Conservation (phyloP, 1,284 basidiomycete genomes). For the Tylopilus orsonianus region DNA sequence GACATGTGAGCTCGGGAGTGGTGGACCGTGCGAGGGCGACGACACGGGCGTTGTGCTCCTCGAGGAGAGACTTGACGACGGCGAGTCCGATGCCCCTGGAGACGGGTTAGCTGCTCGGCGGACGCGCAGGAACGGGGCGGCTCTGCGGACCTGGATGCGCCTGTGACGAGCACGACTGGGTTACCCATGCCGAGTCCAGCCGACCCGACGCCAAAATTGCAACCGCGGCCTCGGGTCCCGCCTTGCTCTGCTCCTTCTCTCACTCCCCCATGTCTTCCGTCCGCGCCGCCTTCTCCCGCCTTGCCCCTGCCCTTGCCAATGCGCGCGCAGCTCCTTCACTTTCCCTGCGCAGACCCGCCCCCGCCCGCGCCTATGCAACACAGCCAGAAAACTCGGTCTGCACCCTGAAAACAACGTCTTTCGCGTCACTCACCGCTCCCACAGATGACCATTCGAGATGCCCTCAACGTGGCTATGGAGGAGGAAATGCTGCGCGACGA, state of each 20-base stretch:
- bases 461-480: slow-evolving; percentile 97
- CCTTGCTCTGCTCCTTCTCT: slow-evolving; percentile 29
- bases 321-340: slow-evolving; percentile 41
- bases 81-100: slow-evolving; percentile 82
- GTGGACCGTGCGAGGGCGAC: slow-evolving; percentile 73
- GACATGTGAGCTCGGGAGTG: slow-evolving; percentile 58
- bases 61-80: slow-evolving; percentile 61
- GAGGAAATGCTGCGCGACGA: slow-evolving; percentile 99
- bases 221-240: slow-evolving; percentile 11
- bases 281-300: slow-evolving; percentile 62
- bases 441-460: slow-evolving; percentile 98
- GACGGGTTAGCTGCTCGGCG: slow-evolving; percentile 10
- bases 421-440: slow-evolving; percentile 8
- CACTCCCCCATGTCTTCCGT: slow-evolving; percentile 55
- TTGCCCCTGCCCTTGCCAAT: slow-evolving; percentile 55
- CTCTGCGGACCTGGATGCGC: slow-evolving; percentile 68
- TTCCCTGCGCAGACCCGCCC: slow-evolving; percentile 42
- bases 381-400: slow-evolving; percentile 59
- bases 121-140: background rate
- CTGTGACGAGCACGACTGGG: slow-evolving; percentile 68
- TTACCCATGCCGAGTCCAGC: no score
- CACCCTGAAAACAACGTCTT: slow-evolving; percentile 1
- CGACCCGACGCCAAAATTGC: slow-evolving; percentile 35
- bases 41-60: slow-evolving; percentile 62
- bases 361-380: slow-evolving; percentile 63